Evolutionary conservation across 495 filamentous ascomycete species (phyloP), one percentile per base, ranked within the genome.

Genomic region (Lasiosphaeria ovina): DNA sequence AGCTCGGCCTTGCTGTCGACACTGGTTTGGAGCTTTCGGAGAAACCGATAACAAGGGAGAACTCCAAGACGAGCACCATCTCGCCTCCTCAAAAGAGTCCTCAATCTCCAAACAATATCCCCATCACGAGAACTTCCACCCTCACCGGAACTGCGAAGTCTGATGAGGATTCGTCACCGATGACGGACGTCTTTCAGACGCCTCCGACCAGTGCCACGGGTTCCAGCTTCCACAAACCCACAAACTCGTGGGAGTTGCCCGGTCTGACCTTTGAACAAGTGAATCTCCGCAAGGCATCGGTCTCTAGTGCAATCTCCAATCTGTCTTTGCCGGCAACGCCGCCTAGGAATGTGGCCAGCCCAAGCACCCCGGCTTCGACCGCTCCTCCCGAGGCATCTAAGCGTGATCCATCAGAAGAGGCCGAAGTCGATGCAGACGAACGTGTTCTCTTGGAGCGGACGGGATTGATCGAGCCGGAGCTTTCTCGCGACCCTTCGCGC

Each of bases 201-300:
- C 78, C 77, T 0, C 78, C 76, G 3, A 75, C 74, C 24, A 77
- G 68, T 50, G 76, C 74, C 9, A 76, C 74, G 11, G 65, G 70
- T n/a, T 70, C 74, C 3, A 76, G 71, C 40, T 79, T 81, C 56
- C 80, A 81, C 36, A 78, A 73, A 51, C 68, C 72, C 10, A 77
- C 81, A 53, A 71, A 79, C 50, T 76, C 79, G 9, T 83, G 82
- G 76, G 81, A 83, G 55, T 63, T 83, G 38, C 81, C 85, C 34
- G 76, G 76, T 32, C 70, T 81, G 12, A 68, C 75, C 31, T 75
- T 75, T 47, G 73, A 76, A 16, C 59, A 65, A 24, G 52, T 58
- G 16, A 65, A 72, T 54, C 55, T 51, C 34, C 67, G 76, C 24
- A 80, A 79, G 62, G 69, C 61, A 6, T 81, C 77, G 4, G 66